Evolutionary conservation across 2,329 filamentous ascomycete genomes (phyloP), one percentile per base, ranked within the genome.

Genomic region (Tolypocladium tropicale): DNA sequence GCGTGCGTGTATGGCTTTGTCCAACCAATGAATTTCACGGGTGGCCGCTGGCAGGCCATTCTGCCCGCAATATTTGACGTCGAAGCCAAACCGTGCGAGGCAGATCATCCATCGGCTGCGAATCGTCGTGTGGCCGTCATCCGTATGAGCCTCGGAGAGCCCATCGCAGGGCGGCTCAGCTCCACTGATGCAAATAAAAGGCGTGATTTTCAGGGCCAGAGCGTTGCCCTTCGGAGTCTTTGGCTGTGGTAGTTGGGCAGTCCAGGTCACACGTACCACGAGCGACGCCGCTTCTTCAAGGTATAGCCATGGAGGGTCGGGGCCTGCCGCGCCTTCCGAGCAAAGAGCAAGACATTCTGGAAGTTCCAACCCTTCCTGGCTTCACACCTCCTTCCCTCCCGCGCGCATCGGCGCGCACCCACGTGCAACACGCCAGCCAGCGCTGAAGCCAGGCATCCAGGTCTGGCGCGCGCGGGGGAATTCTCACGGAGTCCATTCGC

Each of bases 401-500:
- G 7, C 39, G 11, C 28, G 52, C 33, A 41, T 53, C 52, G 11
- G 46, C 43, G 14, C 16, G 28, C 28, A 6, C 46, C 53, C 53
- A 55, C 43, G 53, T 55, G 53, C 53, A 32, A 21, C 32, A 7
- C 28, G n/a, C n/a, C n/a, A n/a, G n/a, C n/a, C n/a, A n/a, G n/a
- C n/a, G n/a, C n/a, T n/a, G n/a, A n/a, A n/a, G n/a, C n/a, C n/a
- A n/a, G n/a, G n/a, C n/a, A n/a, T n/a, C 18, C 30, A 12, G 46
- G 18, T 10, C 12, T 21, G 28, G 6, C 30, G n/a, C n/a, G n/a
- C n/a, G n/a, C n/a, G n/a, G 16, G n/a, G 9, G 18, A 28, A 7
- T 57, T 57, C 43, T 12, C 33, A 48, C 21, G 18, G 16, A 37
- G 58, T 56, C 37, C 51, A 66, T 67, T 67, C 62, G 64, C 53